Conservation (phyloP, 345 rosid species). For the Kernera saxatilis region DNA sequence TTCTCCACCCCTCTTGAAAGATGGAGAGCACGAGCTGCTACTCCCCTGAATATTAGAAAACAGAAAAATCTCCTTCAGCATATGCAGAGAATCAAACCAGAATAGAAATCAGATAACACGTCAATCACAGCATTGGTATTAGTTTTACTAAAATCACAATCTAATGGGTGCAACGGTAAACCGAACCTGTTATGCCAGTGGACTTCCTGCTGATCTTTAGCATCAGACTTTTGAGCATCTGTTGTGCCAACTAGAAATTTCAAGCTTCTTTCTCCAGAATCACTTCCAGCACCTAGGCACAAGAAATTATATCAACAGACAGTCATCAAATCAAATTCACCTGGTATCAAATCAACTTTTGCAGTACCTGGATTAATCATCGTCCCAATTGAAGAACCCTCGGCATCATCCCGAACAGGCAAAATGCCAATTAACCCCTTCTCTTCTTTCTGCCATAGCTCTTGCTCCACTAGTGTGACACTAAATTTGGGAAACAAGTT, state of each 20-base stretch:
- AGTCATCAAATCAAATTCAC: not conserved
- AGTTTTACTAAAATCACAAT: not conserved
- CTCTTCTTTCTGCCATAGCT: slow-evolving; percentile 97
- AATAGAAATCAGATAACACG: slow-evolving; percentile 3
- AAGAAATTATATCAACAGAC: not conserved
- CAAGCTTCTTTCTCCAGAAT: slow-evolving; percentile 56
- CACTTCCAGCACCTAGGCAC: slow-evolving; percentile 52
- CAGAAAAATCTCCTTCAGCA: not conserved
- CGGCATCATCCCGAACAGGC: slow-evolving; percentile 87
- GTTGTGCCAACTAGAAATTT: slow-evolving; percentile 55
- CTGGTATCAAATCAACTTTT: not conserved
- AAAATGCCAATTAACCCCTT: slow-evolving; percentile 91
- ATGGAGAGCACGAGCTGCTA: slow-evolving; percentile 96
- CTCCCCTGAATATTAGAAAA: slow-evolving; percentile 57
- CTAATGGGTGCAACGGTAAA: not conserved
- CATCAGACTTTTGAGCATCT: slow-evolving; percentile 71
- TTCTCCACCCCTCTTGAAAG: slow-evolving; percentile 98
- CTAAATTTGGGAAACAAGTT: slow-evolving; percentile 35
- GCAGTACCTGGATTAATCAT: slow-evolving; percentile 50
- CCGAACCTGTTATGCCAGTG: slow-evolving; percentile 91
- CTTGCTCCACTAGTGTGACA: slow-evolving; percentile 97
- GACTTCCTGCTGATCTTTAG: slow-evolving; percentile 72
- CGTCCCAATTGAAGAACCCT: slow-evolving; percentile 45
- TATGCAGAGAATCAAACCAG: not conserved
- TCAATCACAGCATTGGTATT: not conserved